Evolutionary conservation across 164 flowering plant species (phyloP).

Genomic region (Vitis riparia): DNA sequence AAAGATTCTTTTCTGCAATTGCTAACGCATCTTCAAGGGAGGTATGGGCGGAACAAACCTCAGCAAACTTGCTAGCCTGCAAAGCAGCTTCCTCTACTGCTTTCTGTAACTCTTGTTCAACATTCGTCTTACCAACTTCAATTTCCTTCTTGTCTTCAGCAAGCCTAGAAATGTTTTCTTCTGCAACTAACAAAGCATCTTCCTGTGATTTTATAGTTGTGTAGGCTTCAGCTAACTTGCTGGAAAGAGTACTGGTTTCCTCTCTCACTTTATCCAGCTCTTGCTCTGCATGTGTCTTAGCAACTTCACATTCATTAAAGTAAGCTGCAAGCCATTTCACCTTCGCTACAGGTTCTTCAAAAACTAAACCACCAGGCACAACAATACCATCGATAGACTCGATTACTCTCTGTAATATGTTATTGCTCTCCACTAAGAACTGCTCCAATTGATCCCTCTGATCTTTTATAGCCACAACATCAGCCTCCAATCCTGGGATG

Average conservation of each 20-base stretch:
- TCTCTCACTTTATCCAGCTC: conserved; percentile 55
- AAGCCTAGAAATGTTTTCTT: conserved; percentile 37
- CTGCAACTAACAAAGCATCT: conserved; percentile 50
- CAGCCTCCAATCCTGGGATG: conserved; percentile 61
- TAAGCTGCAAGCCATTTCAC: conserved; percentile 55
- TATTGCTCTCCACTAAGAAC: conserved; percentile 62
- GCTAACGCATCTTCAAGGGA: conserved; percentile 53
- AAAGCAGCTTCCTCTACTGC: conserved; percentile 38
- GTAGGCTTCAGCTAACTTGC: conserved; percentile 51
- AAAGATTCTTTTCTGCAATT: conserved; percentile 43
- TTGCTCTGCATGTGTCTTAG: conserved; percentile 37
- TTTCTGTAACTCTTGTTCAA: conserved; percentile 54
- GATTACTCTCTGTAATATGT: conserved; percentile 49
- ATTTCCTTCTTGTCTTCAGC: conserved; percentile 58
- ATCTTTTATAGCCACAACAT: conserved; percentile 45
- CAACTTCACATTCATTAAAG: conserved; percentile 44
- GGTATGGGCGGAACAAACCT: conserved; percentile 36
- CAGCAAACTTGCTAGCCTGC: conserved; percentile 34
- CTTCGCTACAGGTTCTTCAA: conserved; percentile 69
- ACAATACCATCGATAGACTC: conserved; percentile 51
- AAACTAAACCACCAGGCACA: conserved; percentile 42
- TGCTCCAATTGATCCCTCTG: conserved; percentile 63
- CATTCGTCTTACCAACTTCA: conserved; percentile 35
- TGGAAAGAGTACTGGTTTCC: conserved; percentile 40
- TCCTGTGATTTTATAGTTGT: conserved; percentile 47